Evolutionary conservation across 2,329 filamentous ascomycete genomes (phyloP).

Genomic region (Talaromyces marneffei): DNA sequence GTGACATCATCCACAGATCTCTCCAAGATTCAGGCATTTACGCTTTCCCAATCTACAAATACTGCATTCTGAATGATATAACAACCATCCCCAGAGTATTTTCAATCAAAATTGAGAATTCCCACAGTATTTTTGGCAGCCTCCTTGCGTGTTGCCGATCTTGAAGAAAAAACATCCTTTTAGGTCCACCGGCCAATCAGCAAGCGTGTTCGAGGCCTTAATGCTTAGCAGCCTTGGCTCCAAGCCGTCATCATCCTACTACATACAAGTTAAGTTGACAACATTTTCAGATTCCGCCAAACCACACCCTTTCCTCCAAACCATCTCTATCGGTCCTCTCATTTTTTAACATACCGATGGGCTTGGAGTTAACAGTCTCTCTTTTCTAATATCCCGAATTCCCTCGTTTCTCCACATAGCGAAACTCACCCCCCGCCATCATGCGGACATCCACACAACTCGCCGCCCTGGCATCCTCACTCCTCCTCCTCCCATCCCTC

Average conservation of each 20-base stretch:
- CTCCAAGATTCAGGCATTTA: background rate
- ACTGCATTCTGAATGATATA: background rate
- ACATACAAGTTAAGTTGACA: no score
- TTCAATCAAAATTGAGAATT: no score
- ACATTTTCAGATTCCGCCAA: background rate
- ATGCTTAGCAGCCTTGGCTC: conserved; percentile 2
- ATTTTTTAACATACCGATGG: background rate
- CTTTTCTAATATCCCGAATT: background rate
- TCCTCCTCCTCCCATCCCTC: conserved; percentile 23
- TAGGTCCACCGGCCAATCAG: background rate
- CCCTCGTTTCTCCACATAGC: background rate
- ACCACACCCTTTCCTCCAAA: background rate
- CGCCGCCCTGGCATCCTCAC: conserved; percentile 21
- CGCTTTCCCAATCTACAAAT: background rate
- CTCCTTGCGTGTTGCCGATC: no score
- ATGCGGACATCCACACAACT: conserved; percentile 31
- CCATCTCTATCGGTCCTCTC: background rate
- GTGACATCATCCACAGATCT: background rate
- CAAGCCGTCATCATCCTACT: background rate
- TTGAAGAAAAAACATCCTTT: background rate
- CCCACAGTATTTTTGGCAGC: no score
- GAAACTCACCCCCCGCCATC: conserved; percentile 12
- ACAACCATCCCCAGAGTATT: background rate
- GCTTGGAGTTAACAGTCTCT: background rate
- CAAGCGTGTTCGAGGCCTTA: background rate